Conservation (phyloP, 2,329 filamentous ascomycete species). For the Neoascochyta sp. region DNA sequence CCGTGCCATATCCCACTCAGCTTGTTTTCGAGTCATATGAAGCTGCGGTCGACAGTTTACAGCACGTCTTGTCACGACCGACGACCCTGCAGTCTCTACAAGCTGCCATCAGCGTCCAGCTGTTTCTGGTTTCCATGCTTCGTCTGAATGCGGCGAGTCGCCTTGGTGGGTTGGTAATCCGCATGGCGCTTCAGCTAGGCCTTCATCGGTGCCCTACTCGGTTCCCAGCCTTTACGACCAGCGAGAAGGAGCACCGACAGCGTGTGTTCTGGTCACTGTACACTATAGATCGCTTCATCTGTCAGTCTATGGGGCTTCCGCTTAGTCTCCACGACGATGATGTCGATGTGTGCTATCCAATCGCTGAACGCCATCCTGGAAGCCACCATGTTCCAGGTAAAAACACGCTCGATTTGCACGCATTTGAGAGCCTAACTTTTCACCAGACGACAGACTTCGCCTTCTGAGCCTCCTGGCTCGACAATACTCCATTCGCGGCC, state of each 20-base stretch:
- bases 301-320: conserved; percentile 55
- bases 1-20: conserved; percentile 38
- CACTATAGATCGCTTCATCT: conserved; percentile 53
- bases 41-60: conserved; percentile 50
- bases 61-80: conserved; percentile 46
- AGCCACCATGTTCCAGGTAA: conserved; percentile 11
- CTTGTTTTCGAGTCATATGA: conserved; percentile 51
- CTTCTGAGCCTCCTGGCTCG: conserved; percentile 40
- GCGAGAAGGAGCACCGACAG: conserved; percentile 49
- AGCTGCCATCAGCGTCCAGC: conserved; percentile 51
- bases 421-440: conserved; percentile 1
- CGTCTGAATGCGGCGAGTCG: conserved; percentile 56
- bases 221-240: conserved; percentile 48
- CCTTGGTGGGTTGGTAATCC: conserved; percentile 53
- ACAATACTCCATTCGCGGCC: conserved; percentile 49
- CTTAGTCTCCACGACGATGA: conserved; percentile 56
- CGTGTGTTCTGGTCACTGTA: conserved; percentile 58
- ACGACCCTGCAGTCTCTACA: conserved; percentile 47
- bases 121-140: conserved; percentile 56
- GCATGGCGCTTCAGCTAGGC: conserved; percentile 56
- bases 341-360: conserved; percentile 56
- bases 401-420: background rate
- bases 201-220: conserved; percentile 57
- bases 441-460: conserved; percentile 10
- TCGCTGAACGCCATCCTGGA: conserved; percentile 45